Base-by-base conservation (phyloP, 2,329 filamentous ascomycete species). In the Fusarium sublunatum region DNA sequence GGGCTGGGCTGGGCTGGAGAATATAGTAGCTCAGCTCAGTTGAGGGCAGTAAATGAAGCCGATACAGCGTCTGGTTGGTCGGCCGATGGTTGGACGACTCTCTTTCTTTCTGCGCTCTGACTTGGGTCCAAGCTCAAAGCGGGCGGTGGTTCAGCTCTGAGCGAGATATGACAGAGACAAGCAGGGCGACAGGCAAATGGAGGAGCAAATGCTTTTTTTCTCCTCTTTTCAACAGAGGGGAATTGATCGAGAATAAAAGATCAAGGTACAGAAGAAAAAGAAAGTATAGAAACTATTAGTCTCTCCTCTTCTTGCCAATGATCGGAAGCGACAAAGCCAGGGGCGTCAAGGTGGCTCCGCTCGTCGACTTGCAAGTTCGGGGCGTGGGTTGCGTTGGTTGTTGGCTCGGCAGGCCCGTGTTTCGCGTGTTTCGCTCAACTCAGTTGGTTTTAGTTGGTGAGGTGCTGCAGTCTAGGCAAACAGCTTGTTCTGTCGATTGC, bases 351-450 rank as follows among this genome's bases (percentile, higher is more conserved):
- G 51, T 67, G 67, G 58, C 59, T 69, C 58, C 50, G 61, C 46
- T 48, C 61, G 63, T 69, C 64, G 61, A 65, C 66, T 65, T 61
- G 53, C 46, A 65, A 61, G 50, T 69, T 54, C 50, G 54, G 53
- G 53, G 56, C 43, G 50, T 58, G 52, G 38, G 38, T 52, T 49
- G 45, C 50, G 58, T 50, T 48, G 54, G 52, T 43, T 57, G 55
- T 67, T 68, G 60, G 64, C 50, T 68, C 63, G 66, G 66, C 61
- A 68, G 61, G 67, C 58, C 67, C 67, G 67, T 51, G 67, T 70
- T 69, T 69, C 61, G 61, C 56, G 56, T 65, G 61, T 61, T 64
- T 69, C 52, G 64, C 53, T 56, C 61, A 65, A 62, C 51, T 53
- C 45, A 57, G 61, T 64, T 64, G 50, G 51, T 44, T 59, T 53